These are phyloP conservation scores for Aspergillus pseudonomiae DNA, from an alignment of 2,329 filamentous ascomycete genomes.

Conservation along the genomic window DNA sequence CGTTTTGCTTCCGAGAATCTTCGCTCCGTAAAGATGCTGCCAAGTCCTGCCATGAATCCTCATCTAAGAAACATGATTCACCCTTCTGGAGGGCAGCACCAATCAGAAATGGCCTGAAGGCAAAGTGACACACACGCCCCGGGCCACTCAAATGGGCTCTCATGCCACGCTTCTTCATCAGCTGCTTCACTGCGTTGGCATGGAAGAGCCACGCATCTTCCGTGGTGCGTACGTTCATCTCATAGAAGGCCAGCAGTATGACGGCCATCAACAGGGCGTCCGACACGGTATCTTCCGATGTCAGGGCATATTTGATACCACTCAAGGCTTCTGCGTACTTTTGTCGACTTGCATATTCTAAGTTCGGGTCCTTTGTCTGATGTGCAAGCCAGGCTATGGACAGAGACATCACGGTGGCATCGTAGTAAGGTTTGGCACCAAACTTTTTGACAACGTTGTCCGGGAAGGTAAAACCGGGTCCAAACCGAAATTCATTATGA, in stretches of 20 bases:
- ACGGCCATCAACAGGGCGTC: constrained; percentile 21
- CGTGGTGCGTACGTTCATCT: constrained; percentile 37
- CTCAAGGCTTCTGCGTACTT: constrained; percentile 35
- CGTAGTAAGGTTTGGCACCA: constrained; percentile 24
- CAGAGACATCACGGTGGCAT: constrained; percentile 31
- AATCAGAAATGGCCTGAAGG: constrained; percentile 39
- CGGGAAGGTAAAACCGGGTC: constrained; percentile 23
- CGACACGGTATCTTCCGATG: constrained; percentile 34
- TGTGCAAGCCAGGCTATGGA: constrained; percentile 34
- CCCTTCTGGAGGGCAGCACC: constrained; percentile 35
- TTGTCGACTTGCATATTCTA: constrained; percentile 33
- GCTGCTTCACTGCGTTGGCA: constrained; percentile 34
- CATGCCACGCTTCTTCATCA: constrained; percentile 38
- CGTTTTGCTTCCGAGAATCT: constrained; percentile 24
- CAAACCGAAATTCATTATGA: constrained; percentile 28
- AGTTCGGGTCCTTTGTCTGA: constrained; percentile 22
- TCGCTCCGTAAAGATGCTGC: constrained; percentile 32
- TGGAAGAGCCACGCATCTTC: constrained; percentile 38
- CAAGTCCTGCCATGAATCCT: constrained; percentile 34
- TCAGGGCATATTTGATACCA: constrained; percentile 28
- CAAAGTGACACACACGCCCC: constrained; percentile 36
- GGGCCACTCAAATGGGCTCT: constrained; percentile 32
- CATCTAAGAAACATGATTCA: constrained; percentile 34
- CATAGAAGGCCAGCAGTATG: constrained; percentile 38
- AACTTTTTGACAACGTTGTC: constrained; percentile 23